A percentile compares a stretch with the other conserved stretches of the same genome.
Conservation (phyloP, 2,329 filamentous ascomycete species). For the Diaporthe sp. region DNA sequence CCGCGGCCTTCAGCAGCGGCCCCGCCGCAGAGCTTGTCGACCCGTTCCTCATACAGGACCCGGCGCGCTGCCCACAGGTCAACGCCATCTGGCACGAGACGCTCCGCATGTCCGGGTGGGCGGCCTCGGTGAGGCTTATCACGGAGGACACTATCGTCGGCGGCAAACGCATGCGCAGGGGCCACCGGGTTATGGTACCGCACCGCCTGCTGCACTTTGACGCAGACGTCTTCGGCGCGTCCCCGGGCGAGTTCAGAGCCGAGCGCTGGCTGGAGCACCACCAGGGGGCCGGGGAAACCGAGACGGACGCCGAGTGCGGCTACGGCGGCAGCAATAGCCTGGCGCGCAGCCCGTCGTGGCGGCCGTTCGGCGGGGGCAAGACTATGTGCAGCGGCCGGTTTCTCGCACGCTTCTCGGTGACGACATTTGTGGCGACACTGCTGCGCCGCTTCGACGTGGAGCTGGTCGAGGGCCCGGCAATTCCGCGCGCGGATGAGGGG, state of each 20-base stretch:
- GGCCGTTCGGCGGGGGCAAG: slow-evolving; percentile 44
- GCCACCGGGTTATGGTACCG: slow-evolving; percentile 43
- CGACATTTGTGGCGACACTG: slow-evolving; percentile 39
- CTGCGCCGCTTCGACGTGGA: slow-evolving; percentile 42
- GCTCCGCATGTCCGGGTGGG: slow-evolving; percentile 37
- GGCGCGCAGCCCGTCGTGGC: slow-evolving; percentile 34
- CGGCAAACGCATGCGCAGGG: slow-evolving; percentile 40
- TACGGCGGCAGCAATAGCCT: slow-evolving; percentile 29
- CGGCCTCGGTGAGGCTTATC: slow-evolving; percentile 41
- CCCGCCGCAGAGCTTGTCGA: slow-evolving; percentile 48
- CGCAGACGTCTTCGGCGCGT: slow-evolving; percentile 35
- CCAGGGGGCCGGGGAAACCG: too few species aligned
- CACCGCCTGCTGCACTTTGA: slow-evolving; percentile 43
- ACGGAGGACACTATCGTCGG: slow-evolving; percentile 40
- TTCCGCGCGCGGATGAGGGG: too few species aligned
- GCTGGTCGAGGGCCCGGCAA: too few species aligned
- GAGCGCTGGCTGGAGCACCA: too few species aligned
- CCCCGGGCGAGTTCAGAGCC: neutral
- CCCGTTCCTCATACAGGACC: slow-evolving; percentile 44
- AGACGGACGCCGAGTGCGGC: too few species aligned
- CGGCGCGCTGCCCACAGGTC: slow-evolving; percentile 36
- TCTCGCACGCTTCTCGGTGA: slow-evolving; percentile 34
- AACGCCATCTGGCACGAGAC: slow-evolving; percentile 43
- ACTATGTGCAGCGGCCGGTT: slow-evolving; percentile 42
- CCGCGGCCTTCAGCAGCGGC: slow-evolving; percentile 38